phyloP scores from a whole-genome alignment of 768 basidiomycete species.

The Podaxis pistillaris region DNA sequence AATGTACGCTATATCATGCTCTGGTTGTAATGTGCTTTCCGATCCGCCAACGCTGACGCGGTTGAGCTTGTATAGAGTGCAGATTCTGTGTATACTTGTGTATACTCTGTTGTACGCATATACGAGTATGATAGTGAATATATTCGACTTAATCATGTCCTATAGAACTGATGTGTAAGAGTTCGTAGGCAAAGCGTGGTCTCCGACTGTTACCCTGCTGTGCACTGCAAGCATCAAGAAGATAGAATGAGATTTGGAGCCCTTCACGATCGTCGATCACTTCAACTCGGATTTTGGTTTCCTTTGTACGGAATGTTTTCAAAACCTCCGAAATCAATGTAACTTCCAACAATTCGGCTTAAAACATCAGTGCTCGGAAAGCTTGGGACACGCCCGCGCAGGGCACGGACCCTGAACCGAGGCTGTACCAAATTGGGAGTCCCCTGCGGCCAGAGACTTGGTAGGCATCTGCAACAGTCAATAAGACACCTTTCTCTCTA shows the following conservation, averaged over 20 bases:
- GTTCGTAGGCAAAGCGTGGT: no score
- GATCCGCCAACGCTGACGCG: background rate
- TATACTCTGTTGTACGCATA: background rate
- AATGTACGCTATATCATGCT: conserved; percentile 1
- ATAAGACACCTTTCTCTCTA: background rate
- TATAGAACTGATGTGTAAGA: background rate
- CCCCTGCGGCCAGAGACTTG: background rate
- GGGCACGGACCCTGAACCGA: background rate
- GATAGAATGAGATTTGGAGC: background rate
- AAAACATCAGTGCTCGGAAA: background rate
- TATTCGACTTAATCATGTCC: background rate
- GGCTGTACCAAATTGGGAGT: background rate
- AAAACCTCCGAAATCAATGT: no score
- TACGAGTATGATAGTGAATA: background rate
- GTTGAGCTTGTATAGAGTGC: background rate
- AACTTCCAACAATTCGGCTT: no score
- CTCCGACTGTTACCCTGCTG: background rate
- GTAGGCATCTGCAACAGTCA: background rate
- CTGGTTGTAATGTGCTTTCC: background rate
- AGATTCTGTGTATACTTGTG: background rate
- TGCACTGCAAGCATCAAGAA: background rate
- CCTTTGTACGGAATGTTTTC: background rate
- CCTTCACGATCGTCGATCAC: background rate
- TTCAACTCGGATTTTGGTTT: background rate
- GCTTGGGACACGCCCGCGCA: background rate